Evolutionary conservation across 176 grass and related monocot species (phyloP), one percentile per base, ranked within the genome.

Genomic region (Zoysia pacifica): DNA sequence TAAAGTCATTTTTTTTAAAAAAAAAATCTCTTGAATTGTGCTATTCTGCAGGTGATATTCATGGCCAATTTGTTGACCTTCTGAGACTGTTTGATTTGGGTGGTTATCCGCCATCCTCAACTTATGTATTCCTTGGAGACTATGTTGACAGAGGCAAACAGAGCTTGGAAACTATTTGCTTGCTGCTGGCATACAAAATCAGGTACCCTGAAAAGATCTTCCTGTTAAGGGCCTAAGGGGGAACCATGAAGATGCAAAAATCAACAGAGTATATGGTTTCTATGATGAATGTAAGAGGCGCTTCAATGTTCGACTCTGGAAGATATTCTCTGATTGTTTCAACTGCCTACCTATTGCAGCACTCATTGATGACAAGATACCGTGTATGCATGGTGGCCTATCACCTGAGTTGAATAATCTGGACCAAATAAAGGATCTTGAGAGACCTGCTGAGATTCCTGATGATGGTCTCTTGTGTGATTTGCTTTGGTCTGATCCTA

Each of bases 281-380:
- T 91, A 88, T 79, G 89, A 91, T 65, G 89, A 91, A 56, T 88
- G 89, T 43, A 91, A 88, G 69, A 85, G 89, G 89, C 88, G 89
- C 47, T 91, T 91, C 74, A 91, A 91, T 79, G 79, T 91, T 65
- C 78, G 89, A 7, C 69, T 91, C 28, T 87, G 85, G 85, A 87
- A 87, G 85, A 82, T 87, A 71, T 87, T 87, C 85, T 87, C 85
- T 28, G 85, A 87, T 82, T 87, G 85, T 79, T 87, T 87, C 79
- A 77, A 87, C 85, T 87, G 85, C 79, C 73, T 87, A 40, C 85
- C 85, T 54, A 87, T 87, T 42, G 79, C 85, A 42, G 85, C 85
- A 48, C 79, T 87, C 47, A 82, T 87, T 70, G 85, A 87, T 18
- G 85, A 82, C 56, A 87, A 82, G 73, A 82, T 87, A 82, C 73